Base-by-base conservation (phyloP, 163 green algal species). In the Chlorella variabilis region DNA sequence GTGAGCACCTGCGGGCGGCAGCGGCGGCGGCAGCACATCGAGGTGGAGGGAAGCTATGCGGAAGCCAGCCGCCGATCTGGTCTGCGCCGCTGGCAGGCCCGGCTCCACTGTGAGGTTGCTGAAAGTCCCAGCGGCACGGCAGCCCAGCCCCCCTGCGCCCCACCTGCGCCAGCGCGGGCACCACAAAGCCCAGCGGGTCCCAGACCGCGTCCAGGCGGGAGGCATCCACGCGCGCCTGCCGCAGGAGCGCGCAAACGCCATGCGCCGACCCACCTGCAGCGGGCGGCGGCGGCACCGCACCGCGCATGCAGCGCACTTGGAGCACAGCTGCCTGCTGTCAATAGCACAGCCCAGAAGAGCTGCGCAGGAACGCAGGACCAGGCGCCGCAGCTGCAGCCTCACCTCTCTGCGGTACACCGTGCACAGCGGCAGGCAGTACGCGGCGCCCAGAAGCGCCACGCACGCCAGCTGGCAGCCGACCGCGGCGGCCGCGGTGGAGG, bases 341-440 rank as follows among this genome's bases (percentile, higher is more conserved):
- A 54, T 11, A 54, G 45, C 45, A 54, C 45, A 54, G 45, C 45
- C 15, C 45, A 15, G 45, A 54, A 23, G 15, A 54, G 45, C 45
- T 33, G 54, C 23, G 23, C 54, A n/a, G 23, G 45, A 11, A 23
- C 11, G 45, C 45, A 54, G 11, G 11, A 54, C 45, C 45, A 54
- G 36, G n/a, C n/a, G n/a, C n/a, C n/a, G n/a, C n/a, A n/a, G n/a
- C n/a, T n/a, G n/a, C n/a, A n/a, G n/a, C n/a, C n/a, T n/a, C n/a
- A 75, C 67, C 67, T 75, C 67, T 27, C 67, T 41, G 1, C 42
- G 67, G 42, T 75, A 75, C 41, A 75, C 41, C 25, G 29, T 25
- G n/a, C n/a, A 62, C 41, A 75, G 67, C 4, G 67, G 67, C 67
- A 75, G 41, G 67, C 67, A 75, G 42, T 61, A 61, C 38, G 67